These are phyloP conservation scores for Lachnellula occidentalis DNA, from an alignment of 2,329 filamentous ascomycete genomes.

Conservation along the genomic window DNA sequence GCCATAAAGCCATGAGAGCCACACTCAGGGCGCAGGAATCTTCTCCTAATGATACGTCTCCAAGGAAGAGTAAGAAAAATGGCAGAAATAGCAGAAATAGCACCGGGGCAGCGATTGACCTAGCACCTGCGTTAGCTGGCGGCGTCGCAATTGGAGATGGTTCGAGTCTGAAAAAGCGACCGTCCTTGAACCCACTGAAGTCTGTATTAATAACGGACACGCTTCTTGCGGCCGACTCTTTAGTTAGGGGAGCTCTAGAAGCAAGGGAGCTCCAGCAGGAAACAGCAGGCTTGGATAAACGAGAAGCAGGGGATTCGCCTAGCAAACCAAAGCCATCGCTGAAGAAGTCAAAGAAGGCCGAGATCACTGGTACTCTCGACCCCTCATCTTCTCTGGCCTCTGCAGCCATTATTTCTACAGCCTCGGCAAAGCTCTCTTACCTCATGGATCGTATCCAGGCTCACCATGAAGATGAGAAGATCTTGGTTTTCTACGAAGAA, in stretches of 20 bases:
- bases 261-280: not conserved
- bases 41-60: not conserved
- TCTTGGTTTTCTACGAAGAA: slow-evolving; percentile 87
- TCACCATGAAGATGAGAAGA: slow-evolving; percentile 71
- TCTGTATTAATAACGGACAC: not conserved
- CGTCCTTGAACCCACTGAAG: not conserved
- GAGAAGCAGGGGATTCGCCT: not conserved
- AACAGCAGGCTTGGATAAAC: not conserved
- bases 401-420: slow-evolving; percentile 63
- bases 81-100: slow-evolving; percentile 4
- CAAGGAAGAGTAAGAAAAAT: slow-evolving; percentile 4
- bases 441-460: slow-evolving; percentile 66
- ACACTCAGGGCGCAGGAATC: not conserved
- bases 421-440: slow-evolving; percentile 83
- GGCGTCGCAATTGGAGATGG: slow-evolving; percentile 18
- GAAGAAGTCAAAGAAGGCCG: slow-evolving; percentile 11
- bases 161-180: slow-evolving; percentile 14
- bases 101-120: slow-evolving; percentile 6
- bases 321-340: slow-evolving; percentile 18
- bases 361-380: slow-evolving; percentile 19
- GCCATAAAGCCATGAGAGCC: slow-evolving; percentile 22
- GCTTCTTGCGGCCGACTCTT: not conserved
- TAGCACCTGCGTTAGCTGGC: slow-evolving; percentile 18
- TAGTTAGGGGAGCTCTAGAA: not conserved
- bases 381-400: slow-evolving; percentile 25